Evolutionary conservation across 768 basidiomycete species (phyloP).

Genomic region (Amanita rimosa): DNA sequence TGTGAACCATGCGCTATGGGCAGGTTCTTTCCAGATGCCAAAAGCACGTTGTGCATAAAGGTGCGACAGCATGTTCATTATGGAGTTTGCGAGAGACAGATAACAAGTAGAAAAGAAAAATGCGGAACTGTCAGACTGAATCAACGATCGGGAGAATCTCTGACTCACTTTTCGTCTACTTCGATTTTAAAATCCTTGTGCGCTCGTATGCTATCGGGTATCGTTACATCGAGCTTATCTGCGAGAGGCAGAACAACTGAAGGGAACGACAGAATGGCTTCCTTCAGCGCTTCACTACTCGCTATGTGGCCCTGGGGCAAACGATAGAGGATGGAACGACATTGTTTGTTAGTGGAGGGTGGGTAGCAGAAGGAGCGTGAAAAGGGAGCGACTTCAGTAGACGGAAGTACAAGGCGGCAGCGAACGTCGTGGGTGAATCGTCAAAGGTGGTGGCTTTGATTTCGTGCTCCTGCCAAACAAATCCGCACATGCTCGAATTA

Average conservation of each 20-base stretch:
- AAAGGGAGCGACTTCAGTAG: too few species aligned
- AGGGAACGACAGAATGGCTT: conserved; percentile 73
- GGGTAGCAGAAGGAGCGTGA: too few species aligned
- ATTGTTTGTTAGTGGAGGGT: too few species aligned
- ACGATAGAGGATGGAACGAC: too few species aligned
- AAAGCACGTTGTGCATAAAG: conserved; percentile 76
- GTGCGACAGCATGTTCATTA: conserved; percentile 80
- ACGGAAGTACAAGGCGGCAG: too few species aligned
- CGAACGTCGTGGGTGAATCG: too few species aligned
- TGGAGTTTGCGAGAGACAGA: conserved; percentile 29
- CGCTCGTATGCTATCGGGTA: conserved; percentile 45
- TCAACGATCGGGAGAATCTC: background rate
- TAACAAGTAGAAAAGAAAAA: too few species aligned
- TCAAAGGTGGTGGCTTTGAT: too few species aligned
- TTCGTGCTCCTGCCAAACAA: too few species aligned
- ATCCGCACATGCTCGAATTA: too few species aligned
- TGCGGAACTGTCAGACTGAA: background rate
- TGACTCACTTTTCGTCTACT: conserved; percentile 50
- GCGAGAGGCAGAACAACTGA: conserved; percentile 73
- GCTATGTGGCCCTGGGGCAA: conserved; percentile 37
- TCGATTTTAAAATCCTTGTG: conserved; percentile 61
- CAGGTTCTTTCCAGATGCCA: conserved; percentile 73
- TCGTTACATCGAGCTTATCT: conserved; percentile 68
- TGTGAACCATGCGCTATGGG: conserved; percentile 55
- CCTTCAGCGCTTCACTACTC: conserved; percentile 58